These are phyloP conservation scores for Geum urbanum DNA, from an alignment of 306 rosid genomes.

Conservation along the genomic window DNA sequence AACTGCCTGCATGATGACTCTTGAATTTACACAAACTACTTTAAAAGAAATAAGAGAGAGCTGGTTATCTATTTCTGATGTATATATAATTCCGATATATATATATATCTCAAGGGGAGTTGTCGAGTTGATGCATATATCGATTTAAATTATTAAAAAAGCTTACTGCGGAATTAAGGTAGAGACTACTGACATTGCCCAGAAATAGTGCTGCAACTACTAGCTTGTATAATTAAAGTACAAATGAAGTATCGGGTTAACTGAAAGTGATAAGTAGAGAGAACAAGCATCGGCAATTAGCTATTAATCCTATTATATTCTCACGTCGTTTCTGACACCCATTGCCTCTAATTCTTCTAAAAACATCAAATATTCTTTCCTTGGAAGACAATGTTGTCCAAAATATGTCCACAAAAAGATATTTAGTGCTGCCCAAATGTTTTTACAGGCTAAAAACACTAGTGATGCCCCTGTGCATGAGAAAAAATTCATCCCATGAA, in stretches of 20 bases:
- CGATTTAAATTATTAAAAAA: not conserved
- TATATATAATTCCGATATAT: not conserved
- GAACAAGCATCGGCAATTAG: not conserved
- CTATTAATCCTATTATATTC: not conserved
- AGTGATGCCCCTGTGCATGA: not conserved
- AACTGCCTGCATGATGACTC: constrained; percentile 7
- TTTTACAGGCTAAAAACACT: not conserved
- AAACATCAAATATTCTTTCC: not conserved
- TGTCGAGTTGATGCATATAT: no score
- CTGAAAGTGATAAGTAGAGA: constrained; percentile 11
- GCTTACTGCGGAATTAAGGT: not conserved
- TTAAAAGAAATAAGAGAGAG: not conserved
- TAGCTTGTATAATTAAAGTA: constrained; percentile 7
- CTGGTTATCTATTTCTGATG: not conserved
- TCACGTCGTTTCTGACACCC: constrained; percentile 6
- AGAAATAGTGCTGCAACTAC: constrained; percentile 2
- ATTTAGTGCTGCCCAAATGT: not conserved
- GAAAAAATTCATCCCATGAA: no score
- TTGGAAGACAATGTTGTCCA: not conserved
- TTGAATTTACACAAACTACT: not conserved
- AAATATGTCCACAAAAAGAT: not conserved
- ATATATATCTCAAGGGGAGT: no score
- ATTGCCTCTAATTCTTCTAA: constrained; percentile 2
- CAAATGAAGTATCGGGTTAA: not conserved
- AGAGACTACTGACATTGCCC: not conserved